These are phyloP conservation scores for Fusarium cicatricum DNA, from an alignment of 2,329 filamentous ascomycete species.

Conservation along the genomic window DNA sequence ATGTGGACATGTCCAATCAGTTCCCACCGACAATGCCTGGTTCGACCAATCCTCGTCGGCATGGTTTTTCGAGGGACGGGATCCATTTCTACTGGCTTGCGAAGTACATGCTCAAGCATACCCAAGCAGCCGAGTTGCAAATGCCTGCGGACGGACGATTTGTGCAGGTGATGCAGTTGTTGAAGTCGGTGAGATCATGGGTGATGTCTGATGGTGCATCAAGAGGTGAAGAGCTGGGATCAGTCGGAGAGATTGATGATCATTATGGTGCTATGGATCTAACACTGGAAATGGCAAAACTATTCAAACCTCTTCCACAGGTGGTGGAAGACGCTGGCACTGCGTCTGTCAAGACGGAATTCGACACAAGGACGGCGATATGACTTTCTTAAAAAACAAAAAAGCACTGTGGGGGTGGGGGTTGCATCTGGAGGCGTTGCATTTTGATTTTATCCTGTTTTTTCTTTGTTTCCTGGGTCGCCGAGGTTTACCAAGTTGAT, in stretches of 20 bases:
- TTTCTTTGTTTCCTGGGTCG: constrained; percentile 40
- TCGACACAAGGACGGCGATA: constrained; percentile 44
- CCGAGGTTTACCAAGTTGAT: constrained; percentile 32
- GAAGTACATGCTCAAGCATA: constrained; percentile 69
- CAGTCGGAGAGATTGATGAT: constrained; percentile 73
- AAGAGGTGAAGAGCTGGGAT: constrained; percentile 73
- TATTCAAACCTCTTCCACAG: constrained; percentile 69
- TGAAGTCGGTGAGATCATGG: constrained; percentile 68
- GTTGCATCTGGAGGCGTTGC: constrained; percentile 53
- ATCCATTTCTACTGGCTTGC: constrained; percentile 79
- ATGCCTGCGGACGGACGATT: constrained; percentile 67
- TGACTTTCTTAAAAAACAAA: constrained; percentile 43
- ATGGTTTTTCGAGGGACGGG: constrained; percentile 75
- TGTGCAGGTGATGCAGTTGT: constrained; percentile 64
- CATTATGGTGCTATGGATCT: constrained; percentile 70
- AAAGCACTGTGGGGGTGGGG: constrained; percentile 44
- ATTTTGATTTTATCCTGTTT: constrained; percentile 41
- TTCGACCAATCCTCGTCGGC: constrained; percentile 62
- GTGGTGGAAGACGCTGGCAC: constrained; percentile 54
- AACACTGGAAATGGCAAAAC: constrained; percentile 74
- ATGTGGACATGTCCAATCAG: constrained; percentile 72
- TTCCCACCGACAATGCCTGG: constrained; percentile 62
- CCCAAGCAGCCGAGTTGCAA: constrained; percentile 60
- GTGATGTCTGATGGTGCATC: constrained; percentile 70
- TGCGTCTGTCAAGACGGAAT: constrained; percentile 53